phyloP scores from a whole-genome alignment of 441 rosid genomes.

The Eutrema salsugineum region DNA sequence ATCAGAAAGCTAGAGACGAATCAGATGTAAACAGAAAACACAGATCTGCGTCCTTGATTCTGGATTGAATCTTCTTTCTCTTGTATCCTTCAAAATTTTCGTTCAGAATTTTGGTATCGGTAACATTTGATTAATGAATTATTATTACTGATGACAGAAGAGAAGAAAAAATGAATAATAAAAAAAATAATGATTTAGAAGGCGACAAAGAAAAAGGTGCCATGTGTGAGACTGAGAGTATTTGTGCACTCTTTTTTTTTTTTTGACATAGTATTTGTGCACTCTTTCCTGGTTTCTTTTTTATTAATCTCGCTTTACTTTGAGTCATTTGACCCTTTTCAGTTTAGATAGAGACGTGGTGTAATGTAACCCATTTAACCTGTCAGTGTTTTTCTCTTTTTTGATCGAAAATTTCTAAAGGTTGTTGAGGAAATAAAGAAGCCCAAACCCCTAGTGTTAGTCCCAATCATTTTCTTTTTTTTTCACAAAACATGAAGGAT shows the following conservation, averaged over 20 bases:
- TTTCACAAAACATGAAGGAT: not conserved
- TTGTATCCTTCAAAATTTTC: not conserved
- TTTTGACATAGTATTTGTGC: no score
- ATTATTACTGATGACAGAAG: constrained; percentile 3
- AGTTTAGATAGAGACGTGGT: constrained; percentile 23
- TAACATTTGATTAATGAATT: not conserved
- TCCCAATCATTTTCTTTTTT: not conserved
- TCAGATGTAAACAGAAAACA: not conserved
- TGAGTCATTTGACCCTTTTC: constrained; percentile 13
- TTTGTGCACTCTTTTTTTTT: no score
- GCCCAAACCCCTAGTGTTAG: not conserved
- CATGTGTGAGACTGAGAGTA: constrained; percentile 22
- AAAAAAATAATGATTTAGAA: constrained; percentile 38
- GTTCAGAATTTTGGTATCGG: constrained; percentile 16
- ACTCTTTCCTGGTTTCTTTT: no score
- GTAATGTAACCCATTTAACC: not conserved
- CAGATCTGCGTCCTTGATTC: constrained; percentile 19
- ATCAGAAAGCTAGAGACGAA: constrained; percentile 13
- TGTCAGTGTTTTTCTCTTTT: not conserved
- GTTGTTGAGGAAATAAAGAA: not conserved
- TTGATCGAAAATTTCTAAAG: not conserved
- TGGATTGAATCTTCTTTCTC: not conserved
- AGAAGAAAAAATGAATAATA: not conserved
- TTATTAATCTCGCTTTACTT: not conserved
- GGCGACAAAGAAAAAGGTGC: constrained; percentile 39